Evolutionary conservation across 1,284 basidiomycete genomes (phyloP), one percentile per base, ranked within the genome.

Genomic region (Pulchroboletus neoregius): DNA sequence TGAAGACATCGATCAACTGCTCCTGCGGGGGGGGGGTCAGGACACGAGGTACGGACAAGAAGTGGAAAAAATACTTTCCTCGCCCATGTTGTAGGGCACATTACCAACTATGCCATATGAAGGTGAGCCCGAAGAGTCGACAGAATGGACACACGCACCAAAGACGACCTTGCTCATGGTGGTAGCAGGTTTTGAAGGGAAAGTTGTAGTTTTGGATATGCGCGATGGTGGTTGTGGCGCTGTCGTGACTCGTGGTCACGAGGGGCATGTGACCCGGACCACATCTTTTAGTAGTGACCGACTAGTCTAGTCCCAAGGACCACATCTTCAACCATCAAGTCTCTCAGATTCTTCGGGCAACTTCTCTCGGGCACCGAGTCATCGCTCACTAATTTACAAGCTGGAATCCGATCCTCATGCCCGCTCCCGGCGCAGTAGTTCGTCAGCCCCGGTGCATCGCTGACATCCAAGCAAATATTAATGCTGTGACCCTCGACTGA

Each of bases 51-150:
- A 43, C 5, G 34, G 15, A 33, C 3, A 18, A 15, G 15, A 24
- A 23, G 0, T 6, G 12, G 32, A 22, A 40, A 24, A 34, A 41
- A 41, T 0, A 68, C 73, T 45, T 60, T 71, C 80, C 72, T 91
- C 88, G 39, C 79, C 82, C 84, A 90, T 91, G 57, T 85, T 87
- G 66, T 91, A 91, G 22, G 87, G 87, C 7, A 91, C 87, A 77
- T 91, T 91, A 46, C 88, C 87, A 39, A 91, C 87, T 90, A 54
- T 35, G 31, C n/a, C 6, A 16, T 22, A 31, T 38, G 16, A 26
- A 27, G 0, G 20, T 55, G 28, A 58, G 51, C 4, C 4, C 6
- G n/a, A 26, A 23, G 34, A 24, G 12, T 0, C 3, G n/a, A 12
- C 13, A 22, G n/a, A 39, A 39, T 6, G 6, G 5, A 18, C 8